Evolutionary conservation across 2,329 filamentous ascomycete species (phyloP), one percentile per base, ranked within the genome.

Genomic region (Talaromyces sp.): DNA sequence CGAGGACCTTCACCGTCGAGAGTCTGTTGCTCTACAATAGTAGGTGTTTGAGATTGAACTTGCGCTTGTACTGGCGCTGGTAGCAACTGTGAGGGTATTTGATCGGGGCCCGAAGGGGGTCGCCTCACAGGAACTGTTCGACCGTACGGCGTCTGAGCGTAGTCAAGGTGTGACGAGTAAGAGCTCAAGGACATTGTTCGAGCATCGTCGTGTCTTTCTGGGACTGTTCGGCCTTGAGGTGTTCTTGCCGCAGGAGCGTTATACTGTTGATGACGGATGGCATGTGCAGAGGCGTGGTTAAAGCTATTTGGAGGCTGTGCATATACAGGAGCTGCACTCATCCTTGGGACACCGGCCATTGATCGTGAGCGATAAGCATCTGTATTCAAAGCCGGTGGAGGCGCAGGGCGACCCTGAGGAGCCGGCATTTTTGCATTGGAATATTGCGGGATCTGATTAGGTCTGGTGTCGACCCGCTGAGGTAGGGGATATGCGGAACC

Each of bases 181-280:
- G 90, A 91, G 5, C 89, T 95, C 89, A 99, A 89, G 53, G 94
- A 96, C 95, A 98, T 98, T 65, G 95, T 88, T 62, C 95, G 87
- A 75, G 98, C 94, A 69, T 98, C 94, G 61, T 96, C 91, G 64
- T 93, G 90, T 59, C 94, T 87, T 72, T 97, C 93, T 1, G 95
- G 95, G 8, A 99, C 92, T 40, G 95, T 83, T 64, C 95, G 86
- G 34, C 95, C 95, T 74, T 97, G 93, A 8, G 93, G 91, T 2
- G 95, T 99, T 56, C 92, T 96, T 64, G 92, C 88, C 66, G 81
- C 65, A 78, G 80, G 68, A 50, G 75, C 65, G 61, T 87, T 86
- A 71, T 91, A 94, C 33, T 87, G 89, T 63, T 89, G 87, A 67
- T 93, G 89, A 60, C 93, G 88, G 71, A 92, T 92, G 51, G 89